Base-by-base conservation (phyloP, 768 basidiomycete species). In the Termitomyces sp. region DNA sequence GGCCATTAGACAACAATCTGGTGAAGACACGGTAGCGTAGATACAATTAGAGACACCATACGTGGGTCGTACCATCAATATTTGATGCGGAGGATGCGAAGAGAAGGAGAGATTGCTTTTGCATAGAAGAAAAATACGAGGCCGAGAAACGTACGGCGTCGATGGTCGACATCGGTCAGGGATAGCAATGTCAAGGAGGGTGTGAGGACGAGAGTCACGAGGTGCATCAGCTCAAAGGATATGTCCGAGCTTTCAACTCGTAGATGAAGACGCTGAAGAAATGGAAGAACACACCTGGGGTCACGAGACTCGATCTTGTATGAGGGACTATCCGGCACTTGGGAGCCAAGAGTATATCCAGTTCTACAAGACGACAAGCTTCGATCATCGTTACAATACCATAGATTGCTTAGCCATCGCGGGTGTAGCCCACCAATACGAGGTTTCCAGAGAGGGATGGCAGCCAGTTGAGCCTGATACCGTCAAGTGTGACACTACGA, bases 341-440 rank as follows among this genome's bases (percentile, higher is more conserved):
- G 51, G 69, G 69, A 45, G 80, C 78, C 64, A 88, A 85, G 19
- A 79, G 71, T 23, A 90, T 61, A 50, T 72, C 76, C 52, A 90
- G 75, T 53, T 84, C 80, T 51, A 71, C 72, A 12, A 90, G 70
- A 42, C 69, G 72, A 26, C 70, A 66, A 42, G 82, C 73, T 56
- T 74, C 69, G 28, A 90, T 71, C 68, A 87, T 81, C 28, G 73
- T 72, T 40, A 85, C 63, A 46, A 88, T 71, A 63, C 89, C 87
- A 30, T 75, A 64, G 8, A 83, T 75, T 3, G 84, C 82, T 53
- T 79, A 86, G 21, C 83, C 82, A 57, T 88, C 86, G 62, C 89
- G 87, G 1, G 84, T 83, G 61, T 88, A 89, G 67, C 88, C 83
- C 43, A 90, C 75, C 62, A 73, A 80, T 6, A 78, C 79, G 44